A percentile compares a stretch with the other conserved stretches of the same genome.
These are phyloP conservation scores for Cyberlindnera bimundalis DNA, from an alignment of 805 yeast genomes.

Conservation along the genomic window DNA sequence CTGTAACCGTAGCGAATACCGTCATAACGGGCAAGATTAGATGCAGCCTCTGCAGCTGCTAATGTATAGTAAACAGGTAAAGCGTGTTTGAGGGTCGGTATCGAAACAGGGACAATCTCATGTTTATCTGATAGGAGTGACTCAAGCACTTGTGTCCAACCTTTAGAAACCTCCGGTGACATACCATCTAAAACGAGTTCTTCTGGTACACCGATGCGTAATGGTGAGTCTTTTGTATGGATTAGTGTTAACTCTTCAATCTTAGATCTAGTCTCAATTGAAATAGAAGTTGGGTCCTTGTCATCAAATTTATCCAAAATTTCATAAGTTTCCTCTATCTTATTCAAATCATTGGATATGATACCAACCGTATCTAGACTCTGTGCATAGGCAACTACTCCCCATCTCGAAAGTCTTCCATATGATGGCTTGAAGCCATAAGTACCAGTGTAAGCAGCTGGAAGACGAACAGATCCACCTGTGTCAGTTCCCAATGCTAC, in stretches of 20 bases:
- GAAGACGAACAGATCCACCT: constrained; percentile 93
- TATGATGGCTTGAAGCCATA: constrained; percentile 92
- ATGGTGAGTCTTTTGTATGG: constrained; percentile 16
- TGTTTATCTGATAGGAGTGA: constrained; percentile 38
- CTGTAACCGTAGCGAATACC: constrained; percentile 82
- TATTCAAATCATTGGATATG: constrained; percentile 46
- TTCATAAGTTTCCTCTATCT: constrained; percentile 46
- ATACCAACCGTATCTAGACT: constrained; percentile 93
- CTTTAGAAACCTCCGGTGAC: constrained; percentile 40
- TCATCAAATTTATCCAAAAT: constrained; percentile 59
- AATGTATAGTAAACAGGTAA: constrained; percentile 83
- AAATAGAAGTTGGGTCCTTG: constrained; percentile 76
- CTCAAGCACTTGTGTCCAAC: constrained; percentile 45
- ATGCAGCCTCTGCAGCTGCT: constrained; percentile 91
- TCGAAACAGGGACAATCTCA: constrained; percentile 57
- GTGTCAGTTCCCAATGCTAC: constrained; percentile 93
- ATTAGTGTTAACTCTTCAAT: constrained; percentile 2
- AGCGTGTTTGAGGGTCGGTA: constrained; percentile 64
- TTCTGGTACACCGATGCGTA: constrained; percentile 67
- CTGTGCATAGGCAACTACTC: constrained; percentile 90
- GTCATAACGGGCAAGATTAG: constrained; percentile 86
- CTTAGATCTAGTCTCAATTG: constrained; percentile 31
- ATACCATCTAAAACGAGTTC: constrained; percentile 62
- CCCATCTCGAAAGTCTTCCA: constrained; percentile 89
- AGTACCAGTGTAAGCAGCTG: constrained; percentile 83